phyloP scores from a whole-genome alignment of 371 early-diverging fungal genomes.

The Ordospora pajunii region DNA sequence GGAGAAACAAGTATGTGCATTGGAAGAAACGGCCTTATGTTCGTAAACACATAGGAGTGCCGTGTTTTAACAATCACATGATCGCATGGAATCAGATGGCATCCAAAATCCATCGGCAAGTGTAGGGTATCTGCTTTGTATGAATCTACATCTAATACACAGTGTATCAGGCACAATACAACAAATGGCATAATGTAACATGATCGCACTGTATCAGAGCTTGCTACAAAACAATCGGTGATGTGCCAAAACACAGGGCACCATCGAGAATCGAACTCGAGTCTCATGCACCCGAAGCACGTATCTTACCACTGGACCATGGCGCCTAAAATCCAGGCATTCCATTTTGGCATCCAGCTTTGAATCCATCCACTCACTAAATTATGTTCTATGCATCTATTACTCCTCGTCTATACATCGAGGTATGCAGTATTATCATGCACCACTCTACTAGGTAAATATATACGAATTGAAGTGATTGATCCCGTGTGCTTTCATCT shows the following conservation, averaged over 20 bases:
- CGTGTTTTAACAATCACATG: slow-evolving; percentile 40
- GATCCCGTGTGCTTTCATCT: background rate
- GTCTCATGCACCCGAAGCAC: slow-evolving; percentile 51
- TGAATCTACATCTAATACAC: background rate
- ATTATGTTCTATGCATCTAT: too few relatives aligned
- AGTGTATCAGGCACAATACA: background rate
- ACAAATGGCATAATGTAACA: too few relatives aligned
- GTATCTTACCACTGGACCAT: slow-evolving; percentile 55
- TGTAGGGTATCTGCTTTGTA: background rate
- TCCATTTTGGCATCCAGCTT: background rate
- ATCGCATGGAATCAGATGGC: slow-evolving; percentile 23
- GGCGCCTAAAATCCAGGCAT: background rate
- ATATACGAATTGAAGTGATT: slow-evolving; percentile 17
- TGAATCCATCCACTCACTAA: too few relatives aligned
- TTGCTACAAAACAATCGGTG: background rate
- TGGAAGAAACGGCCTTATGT: slow-evolving; percentile 46
- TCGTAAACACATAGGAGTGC: slow-evolving; percentile 38
- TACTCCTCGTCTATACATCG: too few relatives aligned
- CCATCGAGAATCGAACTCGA: slow-evolving; percentile 52
- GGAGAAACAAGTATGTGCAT: slow-evolving; percentile 52
- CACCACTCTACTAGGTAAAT: background rate
- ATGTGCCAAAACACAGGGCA: slow-evolving; percentile 16
- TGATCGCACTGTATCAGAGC: background rate
- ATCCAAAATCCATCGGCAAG: slow-evolving; percentile 36
- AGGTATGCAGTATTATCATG: background rate